Percentiles rank a stretch among this genome's conserved stretches.
Conservation (phyloP, 768 basidiomycete genomes). For the Kwoniella newhampshirensis region DNA sequence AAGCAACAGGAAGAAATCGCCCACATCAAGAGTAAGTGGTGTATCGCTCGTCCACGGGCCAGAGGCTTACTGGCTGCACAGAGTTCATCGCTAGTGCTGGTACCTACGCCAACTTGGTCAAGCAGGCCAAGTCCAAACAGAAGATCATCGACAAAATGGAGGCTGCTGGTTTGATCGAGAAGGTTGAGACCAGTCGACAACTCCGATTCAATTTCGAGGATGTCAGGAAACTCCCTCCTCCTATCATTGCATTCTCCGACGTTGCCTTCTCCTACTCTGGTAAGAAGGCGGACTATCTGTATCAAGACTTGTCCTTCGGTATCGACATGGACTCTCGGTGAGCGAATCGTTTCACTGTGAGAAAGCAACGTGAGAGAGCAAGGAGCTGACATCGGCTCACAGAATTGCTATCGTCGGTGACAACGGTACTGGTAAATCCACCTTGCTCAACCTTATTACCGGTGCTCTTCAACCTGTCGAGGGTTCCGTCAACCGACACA, state of each 20-base stretch:
- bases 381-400: neutral
- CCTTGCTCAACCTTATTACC: constrained; percentile 86
- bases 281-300: constrained; percentile 80
- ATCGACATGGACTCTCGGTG: constrained; percentile 65
- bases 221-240: constrained; percentile 86
- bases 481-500: constrained; percentile 87
- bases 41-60: neutral
- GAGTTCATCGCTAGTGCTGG: constrained; percentile 98
- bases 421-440: constrained; percentile 93
- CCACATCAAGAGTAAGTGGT: constrained; percentile 85
- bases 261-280: constrained; percentile 97
- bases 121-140: constrained; percentile 98
- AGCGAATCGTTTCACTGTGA: constrained; percentile 6
- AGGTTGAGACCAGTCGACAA: constrained; percentile 70
- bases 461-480: constrained; percentile 71
- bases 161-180: constrained; percentile 93
- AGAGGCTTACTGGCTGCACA: constrained; percentile 43
- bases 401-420: constrained; percentile 92
- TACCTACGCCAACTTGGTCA: constrained; percentile 98
- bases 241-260: constrained; percentile 91
- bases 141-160: constrained; percentile 99
- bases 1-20: constrained; percentile 99
- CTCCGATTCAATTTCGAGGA: constrained; percentile 96
- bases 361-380: neutral
- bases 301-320: constrained; percentile 88